Evolutionary conservation across 2,329 filamentous ascomycete species (phyloP), one percentile per base, ranked within the genome.

Genomic region (Epichloe bromicola): DNA sequence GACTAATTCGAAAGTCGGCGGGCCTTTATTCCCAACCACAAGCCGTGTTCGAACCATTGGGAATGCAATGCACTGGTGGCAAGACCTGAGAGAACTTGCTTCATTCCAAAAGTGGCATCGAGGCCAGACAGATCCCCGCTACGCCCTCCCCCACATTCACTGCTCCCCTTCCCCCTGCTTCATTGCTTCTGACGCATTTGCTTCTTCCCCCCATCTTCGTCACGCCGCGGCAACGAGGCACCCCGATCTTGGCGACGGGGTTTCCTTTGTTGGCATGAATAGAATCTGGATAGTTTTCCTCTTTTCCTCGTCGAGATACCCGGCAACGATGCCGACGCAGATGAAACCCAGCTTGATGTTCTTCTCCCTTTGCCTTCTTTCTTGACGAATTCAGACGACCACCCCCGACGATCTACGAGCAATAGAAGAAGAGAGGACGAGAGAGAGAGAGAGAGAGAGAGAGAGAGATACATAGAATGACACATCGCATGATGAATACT

Each of bases 401-500:
- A 8, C 26, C 7, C 26, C 26, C 26, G 26, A 26, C 26, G 1
- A 8, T 26, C 26, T 26, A 8, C 8, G 26, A 26, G 26, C 26
- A 26, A 26, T 26, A 26, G 26, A 26, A 26, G 7, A 8, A 30
- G 8, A 4, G 26, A 7, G 26, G 26, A 7, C 23, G 23, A 26
- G 23, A 26, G 23, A 26, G 8, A 10, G 8, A 23, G 2, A 30
- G n/a, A n/a, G n/a, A n/a, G n/a, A n/a, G 23, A 26, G 23, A 26
- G 23, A 26, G 8, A 10, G 8, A 23, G 2, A 30, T 1, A 30
- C 8, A 30, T 8, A 30, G 26, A 30, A 8, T 41, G 26, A 41
- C 2, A 41, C n/a, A 23, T 14, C 4, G 37, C n/a, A 17, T 5
- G n/a, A 52, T 52, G 47, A 34, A 65, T 55, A 57, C 63, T 43